Conservation (phyloP, 1,284 basidiomycete species). For the Phylloporus sp. region DNA sequence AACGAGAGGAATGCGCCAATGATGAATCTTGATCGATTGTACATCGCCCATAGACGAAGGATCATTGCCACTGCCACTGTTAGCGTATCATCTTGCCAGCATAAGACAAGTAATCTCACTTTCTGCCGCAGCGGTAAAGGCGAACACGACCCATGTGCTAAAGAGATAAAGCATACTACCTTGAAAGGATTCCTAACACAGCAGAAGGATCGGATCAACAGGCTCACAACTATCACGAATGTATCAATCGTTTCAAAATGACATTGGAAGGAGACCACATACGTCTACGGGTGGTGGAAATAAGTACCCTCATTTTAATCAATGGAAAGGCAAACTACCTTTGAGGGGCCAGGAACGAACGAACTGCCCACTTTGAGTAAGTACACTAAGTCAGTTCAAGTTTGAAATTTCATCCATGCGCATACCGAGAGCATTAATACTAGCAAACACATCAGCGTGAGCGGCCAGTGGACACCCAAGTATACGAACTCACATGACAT, state of each 20-base stretch:
- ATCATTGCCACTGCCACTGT: conserved; percentile 5
- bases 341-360: neutral
- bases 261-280: neutral
- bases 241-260: neutral
- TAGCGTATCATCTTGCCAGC: neutral
- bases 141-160: neutral
- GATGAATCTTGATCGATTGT: neutral
- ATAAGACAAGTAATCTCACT: neutral
- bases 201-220: neutral
- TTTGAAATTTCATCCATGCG: neutral
- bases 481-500: neutral
- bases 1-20: neutral
- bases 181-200: neutral
- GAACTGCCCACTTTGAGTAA: conserved; percentile 3
- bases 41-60: neutral
- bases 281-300: neutral
- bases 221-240: neutral
- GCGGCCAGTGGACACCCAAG: too few relatives aligned
- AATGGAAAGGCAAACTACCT: neutral
- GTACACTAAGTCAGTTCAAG: neutral
- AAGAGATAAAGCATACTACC: neutral
- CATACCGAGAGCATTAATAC: neutral
- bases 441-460: neutral
- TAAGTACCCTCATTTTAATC: neutral
- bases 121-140: neutral